These are phyloP conservation scores for Ganoderma boninense DNA, from an alignment of 1,284 basidiomycete species.

Conservation along the genomic window DNA sequence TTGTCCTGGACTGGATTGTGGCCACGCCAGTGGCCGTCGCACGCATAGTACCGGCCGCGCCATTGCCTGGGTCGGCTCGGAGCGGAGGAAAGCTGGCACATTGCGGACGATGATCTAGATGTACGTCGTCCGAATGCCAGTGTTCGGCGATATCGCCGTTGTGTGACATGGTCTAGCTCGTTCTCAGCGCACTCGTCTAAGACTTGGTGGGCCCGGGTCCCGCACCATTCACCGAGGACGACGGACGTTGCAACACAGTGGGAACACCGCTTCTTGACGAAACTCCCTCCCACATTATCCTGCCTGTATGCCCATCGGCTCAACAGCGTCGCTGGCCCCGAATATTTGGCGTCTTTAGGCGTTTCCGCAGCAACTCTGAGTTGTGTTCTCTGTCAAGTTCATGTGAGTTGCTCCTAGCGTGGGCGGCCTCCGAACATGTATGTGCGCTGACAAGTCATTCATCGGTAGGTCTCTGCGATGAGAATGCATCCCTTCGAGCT, in stretches of 20 bases:
- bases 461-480: not conserved
- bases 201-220: not conserved
- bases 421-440: not conserved
- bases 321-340: not conserved
- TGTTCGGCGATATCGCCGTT: not conserved
- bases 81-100: not conserved
- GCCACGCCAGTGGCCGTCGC: too few species aligned
- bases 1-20: not conserved
- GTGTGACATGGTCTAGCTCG: not conserved
- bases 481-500: not conserved
- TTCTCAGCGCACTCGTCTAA: not conserved
- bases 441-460: not conserved
- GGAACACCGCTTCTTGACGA: not conserved
- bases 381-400: not conserved
- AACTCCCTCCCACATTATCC: not conserved
- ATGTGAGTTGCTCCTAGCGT: not conserved
- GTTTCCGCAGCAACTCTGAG: not conserved
- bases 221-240: not conserved
- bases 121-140: not conserved
- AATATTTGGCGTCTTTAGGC: not conserved
- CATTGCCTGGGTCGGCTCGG: not conserved
- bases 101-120: not conserved
- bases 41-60: not conserved
- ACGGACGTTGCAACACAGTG: not conserved
- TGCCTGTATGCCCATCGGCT: not conserved